These are phyloP conservation scores for Besnoitia besnoiti DNA, from an alignment of 169 alveolate species.

Conservation along the genomic window DNA sequence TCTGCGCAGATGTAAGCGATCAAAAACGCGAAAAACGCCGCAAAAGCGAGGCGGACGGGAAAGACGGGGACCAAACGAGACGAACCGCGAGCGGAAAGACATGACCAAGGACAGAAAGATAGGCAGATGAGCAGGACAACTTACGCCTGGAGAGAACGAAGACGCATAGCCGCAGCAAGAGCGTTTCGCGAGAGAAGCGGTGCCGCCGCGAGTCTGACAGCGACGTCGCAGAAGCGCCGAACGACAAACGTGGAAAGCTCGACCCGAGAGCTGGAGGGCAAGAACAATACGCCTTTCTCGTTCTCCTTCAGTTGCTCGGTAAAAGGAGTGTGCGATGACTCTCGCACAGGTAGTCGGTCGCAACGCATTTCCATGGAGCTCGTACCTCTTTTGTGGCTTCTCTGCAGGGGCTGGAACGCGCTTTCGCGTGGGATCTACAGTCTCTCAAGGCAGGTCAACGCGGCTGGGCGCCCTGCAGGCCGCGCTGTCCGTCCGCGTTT, in stretches of 20 bases:
- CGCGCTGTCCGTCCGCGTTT: background rate
- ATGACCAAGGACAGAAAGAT: background rate
- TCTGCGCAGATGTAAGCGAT: background rate
- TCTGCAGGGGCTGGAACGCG: conserved; percentile 11
- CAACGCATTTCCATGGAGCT: background rate
- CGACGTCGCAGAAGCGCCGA: too few relatives aligned
- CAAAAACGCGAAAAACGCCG: background rate
- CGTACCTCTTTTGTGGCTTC: background rate
- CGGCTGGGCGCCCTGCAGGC: too few relatives aligned
- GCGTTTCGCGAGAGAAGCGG: too few relatives aligned
- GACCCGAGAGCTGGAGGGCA: too few relatives aligned
- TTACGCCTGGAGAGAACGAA: background rate
- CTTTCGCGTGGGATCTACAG: conserved; percentile 21
- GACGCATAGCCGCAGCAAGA: background rate
- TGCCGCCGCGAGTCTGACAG: too few relatives aligned
- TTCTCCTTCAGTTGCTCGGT: too few relatives aligned
- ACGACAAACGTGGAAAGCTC: too few relatives aligned
- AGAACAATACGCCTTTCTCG: too few relatives aligned
- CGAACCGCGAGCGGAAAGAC: background rate
- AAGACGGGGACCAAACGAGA: background rate
- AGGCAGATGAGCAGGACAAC: background rate
- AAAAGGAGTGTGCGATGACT: too few relatives aligned
- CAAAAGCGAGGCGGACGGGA: background rate
- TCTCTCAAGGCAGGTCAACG: conserved; percentile 14
- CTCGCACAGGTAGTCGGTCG: too few relatives aligned